Percentiles rank a stretch among this genome's conserved stretches.
Evolutionary conservation across 2,329 filamentous ascomycete species (phyloP).

Genomic region (Pseudogymnoascus sp.): DNA sequence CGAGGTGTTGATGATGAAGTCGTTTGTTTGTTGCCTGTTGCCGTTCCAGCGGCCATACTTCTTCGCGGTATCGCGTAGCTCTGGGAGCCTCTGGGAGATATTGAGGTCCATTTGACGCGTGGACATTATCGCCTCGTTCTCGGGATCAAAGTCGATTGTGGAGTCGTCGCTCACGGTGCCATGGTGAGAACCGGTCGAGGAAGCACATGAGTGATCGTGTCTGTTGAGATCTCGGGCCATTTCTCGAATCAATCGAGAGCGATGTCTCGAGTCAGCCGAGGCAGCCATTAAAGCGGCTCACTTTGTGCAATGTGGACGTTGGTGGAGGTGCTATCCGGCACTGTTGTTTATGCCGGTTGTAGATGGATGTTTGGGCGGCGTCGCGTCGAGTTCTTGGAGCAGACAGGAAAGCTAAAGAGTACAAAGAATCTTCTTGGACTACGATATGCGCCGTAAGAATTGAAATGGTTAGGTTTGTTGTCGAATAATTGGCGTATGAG

Average conservation of each 20-base stretch:
- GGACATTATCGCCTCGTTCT: slow-evolving; percentile 21
- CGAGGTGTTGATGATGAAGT: slow-evolving; percentile 35
- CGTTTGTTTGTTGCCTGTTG: slow-evolving; percentile 30
- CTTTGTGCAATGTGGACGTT: slow-evolving; percentile 1
- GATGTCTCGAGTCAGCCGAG: slow-evolving; percentile 13
- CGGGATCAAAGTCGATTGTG: slow-evolving; percentile 22
- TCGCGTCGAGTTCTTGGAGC: slow-evolving; percentile 7
- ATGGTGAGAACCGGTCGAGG: slow-evolving; percentile 25
- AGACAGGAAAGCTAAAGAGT: not conserved
- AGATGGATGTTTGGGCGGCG: not conserved
- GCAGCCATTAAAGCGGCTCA: slow-evolving; percentile 12
- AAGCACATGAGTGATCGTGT: slow-evolving; percentile 18
- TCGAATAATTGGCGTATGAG: not conserved
- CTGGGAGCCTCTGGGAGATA: slow-evolving; percentile 20
- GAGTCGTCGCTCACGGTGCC: slow-evolving; percentile 25
- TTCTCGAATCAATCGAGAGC: slow-evolving; percentile 19
- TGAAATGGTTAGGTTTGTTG: not conserved
- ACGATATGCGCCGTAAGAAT: not conserved
- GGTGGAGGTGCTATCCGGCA: not conserved
- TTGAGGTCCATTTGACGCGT: slow-evolving; percentile 18
- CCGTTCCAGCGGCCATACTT: slow-evolving; percentile 27
- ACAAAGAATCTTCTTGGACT: slow-evolving; percentile 1
- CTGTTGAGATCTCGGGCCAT: slow-evolving; percentile 19
- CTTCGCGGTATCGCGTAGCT: slow-evolving; percentile 29
- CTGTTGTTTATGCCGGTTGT: not conserved